Evolutionary conservation across 257 asterid genomes (phyloP).

Genomic region (Dorcoceras hygrometricum): DNA sequence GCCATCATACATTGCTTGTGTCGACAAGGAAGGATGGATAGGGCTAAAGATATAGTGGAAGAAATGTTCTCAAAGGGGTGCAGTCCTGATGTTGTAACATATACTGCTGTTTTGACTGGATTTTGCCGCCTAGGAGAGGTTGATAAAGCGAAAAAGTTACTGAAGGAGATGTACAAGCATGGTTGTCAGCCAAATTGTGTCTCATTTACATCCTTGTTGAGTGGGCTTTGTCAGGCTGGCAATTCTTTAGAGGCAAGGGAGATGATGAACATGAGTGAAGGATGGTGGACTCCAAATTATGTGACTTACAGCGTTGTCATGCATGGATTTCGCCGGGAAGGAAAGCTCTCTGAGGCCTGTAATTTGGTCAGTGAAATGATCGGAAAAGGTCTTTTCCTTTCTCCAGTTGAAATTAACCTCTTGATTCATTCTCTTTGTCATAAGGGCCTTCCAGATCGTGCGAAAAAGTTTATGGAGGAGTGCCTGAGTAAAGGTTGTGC

Average conservation of each 20-base stretch:
- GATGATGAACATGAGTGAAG: constrained; percentile 76
- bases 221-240: constrained; percentile 75
- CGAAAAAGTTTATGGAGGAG: constrained; percentile 69
- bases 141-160: constrained; percentile 70
- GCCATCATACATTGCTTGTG: constrained; percentile 71
- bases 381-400: constrained; percentile 60
- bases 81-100: constrained; percentile 90
- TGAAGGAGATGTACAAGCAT: constrained; percentile 78
- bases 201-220: constrained; percentile 71
- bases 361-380: constrained; percentile 71
- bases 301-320: constrained; percentile 78
- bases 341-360: constrained; percentile 77
- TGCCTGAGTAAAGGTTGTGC: constrained; percentile 82
- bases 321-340: constrained; percentile 92
- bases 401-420: constrained; percentile 80
- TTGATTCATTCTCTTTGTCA: constrained; percentile 69
- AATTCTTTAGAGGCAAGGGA: constrained; percentile 76
- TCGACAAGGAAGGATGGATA: constrained; percentile 57
- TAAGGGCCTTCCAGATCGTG: constrained; percentile 48
- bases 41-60: constrained; percentile 71
- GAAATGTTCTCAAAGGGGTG: constrained; percentile 76
- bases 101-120: constrained; percentile 77
- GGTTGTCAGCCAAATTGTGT: constrained; percentile 85
- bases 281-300: constrained; percentile 86
- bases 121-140: constrained; percentile 56